Base-by-base conservation (phyloP, 352 stramenopile genomes). In the Albugo laibachii region DNA sequence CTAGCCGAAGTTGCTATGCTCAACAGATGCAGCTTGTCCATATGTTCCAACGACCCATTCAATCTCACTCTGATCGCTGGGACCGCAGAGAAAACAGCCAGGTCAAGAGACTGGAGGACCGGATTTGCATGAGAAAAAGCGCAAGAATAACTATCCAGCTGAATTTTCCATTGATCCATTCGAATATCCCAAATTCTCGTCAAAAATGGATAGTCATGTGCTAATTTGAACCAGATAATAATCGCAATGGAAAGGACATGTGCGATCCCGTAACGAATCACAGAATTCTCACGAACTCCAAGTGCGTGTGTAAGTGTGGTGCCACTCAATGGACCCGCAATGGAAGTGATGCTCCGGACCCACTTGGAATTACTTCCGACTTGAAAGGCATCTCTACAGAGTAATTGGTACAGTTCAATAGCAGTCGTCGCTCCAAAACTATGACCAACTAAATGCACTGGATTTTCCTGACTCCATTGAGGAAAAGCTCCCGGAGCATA, bases 1-100 rank as follows among this genome's bases (percentile, higher is more conserved):
- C 66, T 53, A 13, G 70, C 63, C 0, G 60, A 81, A 31, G 73
- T 83, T n/a, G 67, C 63, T 49, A 86, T 84, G 56, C 71, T 83
- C 15, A 83, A 50, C 21, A 83, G 57, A 41, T 66, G 63, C 24
- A 75, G 37, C 51, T 56, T 56, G 47, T 56, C 45, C 51, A 56
- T 56, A 45, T 80, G 51, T 15, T 63, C 18, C 11, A 83, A 55
- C 38, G 61, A 47, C 21, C 57, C 55, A 20, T 83, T 83, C 42
- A 56, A 65, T 27, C 57, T 49, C 39, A 83, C 57, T 36, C 68
- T 58, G 36, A 59, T 48, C 12, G 63, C 56, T n/a, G 71, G 71
- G 14, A 80, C 19, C 6, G 66, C 69, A 11, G 62, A 58, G 51
- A 70, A 73, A 13, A 83, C 45, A 0, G 58, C 68, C 13, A 70